Percentiles rank a stretch among this genome's conserved stretches.
These are phyloP conservation scores for Lactifluus subvellereus DNA, from an alignment of 768 basidiomycete species.

Conservation along the genomic window DNA sequence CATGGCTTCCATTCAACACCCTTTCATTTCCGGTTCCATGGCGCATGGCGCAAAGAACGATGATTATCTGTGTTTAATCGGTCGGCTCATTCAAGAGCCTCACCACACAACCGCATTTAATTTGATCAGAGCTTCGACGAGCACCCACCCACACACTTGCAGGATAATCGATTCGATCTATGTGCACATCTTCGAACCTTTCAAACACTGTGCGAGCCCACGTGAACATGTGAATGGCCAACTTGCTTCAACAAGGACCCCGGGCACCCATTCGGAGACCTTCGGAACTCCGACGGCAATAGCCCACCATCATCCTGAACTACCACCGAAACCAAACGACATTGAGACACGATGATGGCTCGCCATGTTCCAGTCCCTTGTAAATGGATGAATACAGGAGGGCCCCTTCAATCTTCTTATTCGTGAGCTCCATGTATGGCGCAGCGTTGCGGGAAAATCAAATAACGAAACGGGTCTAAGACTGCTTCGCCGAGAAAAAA, in stretches of 20 bases:
- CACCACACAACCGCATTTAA: not conserved
- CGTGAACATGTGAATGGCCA: too few species aligned
- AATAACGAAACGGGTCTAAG: too few species aligned
- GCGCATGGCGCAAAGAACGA: not conserved
- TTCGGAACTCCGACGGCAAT: slow-evolving; percentile 3
- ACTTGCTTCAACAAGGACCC: not conserved
- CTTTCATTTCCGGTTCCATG: not conserved
- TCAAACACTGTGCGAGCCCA: not conserved
- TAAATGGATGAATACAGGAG: too few species aligned
- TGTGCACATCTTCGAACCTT: not conserved
- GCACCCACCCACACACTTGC: not conserved
- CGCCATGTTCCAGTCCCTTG: too few species aligned
- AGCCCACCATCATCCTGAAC: too few species aligned
- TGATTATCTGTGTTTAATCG: slow-evolving; percentile 12
- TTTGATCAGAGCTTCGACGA: slow-evolving; percentile 5
- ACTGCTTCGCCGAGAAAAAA: not conserved
- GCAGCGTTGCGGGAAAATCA: too few species aligned
- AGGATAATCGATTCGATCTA: not conserved
- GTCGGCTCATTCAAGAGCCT: not conserved
- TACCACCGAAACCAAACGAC: too few species aligned
- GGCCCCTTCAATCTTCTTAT: too few species aligned
- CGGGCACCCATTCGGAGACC: not conserved
- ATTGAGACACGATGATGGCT: not conserved
- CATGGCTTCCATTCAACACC: not conserved
- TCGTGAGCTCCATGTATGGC: too few species aligned